Base-by-base conservation (phyloP, 768 basidiomycete genomes). In the Podaxis sp. region DNA sequence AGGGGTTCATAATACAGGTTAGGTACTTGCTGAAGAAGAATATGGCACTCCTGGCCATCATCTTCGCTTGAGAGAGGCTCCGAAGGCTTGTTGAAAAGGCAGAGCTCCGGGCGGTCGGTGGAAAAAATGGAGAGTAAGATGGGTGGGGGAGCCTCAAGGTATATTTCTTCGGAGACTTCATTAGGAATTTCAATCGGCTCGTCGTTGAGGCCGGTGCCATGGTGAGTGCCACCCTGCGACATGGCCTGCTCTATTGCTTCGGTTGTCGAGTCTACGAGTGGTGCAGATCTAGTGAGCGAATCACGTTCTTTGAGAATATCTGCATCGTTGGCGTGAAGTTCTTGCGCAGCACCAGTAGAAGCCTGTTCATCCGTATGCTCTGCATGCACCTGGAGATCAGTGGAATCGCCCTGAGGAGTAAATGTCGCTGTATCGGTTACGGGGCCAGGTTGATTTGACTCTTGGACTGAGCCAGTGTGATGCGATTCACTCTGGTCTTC, bases 1-100 rank as follows among this genome's bases (percentile, higher is more conserved):
- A 93, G 68, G 28, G 90, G 85, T 69, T 91, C 90, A 65, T 91
- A 92, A 70, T 90, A 93, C 5, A 92, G 75, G 3, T 84, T 88
- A 2, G 90, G 89, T 16, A 74, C 79, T 60, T 84, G 75, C 50
- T 83, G 80, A 61, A 93, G 77, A 51, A 92, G 73, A 5, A 90
- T 68, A n/a, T 72, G 68, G 35, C 72, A 36, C 21, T 59, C 63
- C 52, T 69, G 59, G 4, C 44, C 23, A 21, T 55, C 61, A 23
- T 61, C 56, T n/a, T 62, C 62, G 40, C 47, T 56, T 10, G 46
- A 40, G 18, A 47, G 62, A n/a, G 38, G 65, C 48, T 71, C 37
- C 62, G 69, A 40, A 65, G 82, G 80, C 50, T 79, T 77, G 67
- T 85, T 90, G 73, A 89, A 90, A 50, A 88, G 72, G 57, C 74